A percentile compares a stretch with the other conserved stretches of the same genome.
These are phyloP conservation scores for Acanthamoeba rhysodes DNA, from an alignment of 208 protist genomes.

Conservation along the genomic window DNA sequence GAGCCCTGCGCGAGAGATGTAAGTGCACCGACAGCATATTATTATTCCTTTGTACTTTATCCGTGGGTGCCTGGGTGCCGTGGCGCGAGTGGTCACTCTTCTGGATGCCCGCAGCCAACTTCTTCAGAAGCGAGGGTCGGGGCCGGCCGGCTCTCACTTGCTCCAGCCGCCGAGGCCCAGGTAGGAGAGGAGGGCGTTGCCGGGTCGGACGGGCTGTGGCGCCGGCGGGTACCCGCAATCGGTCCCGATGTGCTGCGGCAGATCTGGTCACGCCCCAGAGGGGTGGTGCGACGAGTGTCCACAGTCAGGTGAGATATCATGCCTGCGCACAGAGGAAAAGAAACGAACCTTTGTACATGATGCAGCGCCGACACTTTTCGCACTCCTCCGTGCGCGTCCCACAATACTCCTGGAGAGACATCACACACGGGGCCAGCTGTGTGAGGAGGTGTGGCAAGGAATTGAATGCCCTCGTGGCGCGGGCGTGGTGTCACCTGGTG, in stretches of 20 bases:
- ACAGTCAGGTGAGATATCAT: too few species aligned
- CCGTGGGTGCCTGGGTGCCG: too few species aligned
- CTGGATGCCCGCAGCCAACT: too few species aligned
- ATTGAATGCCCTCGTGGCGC: background rate
- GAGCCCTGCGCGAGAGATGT: too few species aligned
- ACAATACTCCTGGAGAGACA: constrained; percentile 31
- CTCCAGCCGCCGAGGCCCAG: constrained; percentile 20
- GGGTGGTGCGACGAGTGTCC: background rate
- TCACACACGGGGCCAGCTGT: background rate
- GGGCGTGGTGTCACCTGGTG: background rate
- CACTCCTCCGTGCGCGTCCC: constrained; percentile 55
- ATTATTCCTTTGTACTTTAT: too few species aligned
- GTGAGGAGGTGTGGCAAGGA: background rate
- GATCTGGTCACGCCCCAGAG: background rate
- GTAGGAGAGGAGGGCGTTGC: background rate
- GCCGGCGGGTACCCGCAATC: constrained; percentile 13
- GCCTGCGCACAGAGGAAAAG: too few species aligned
- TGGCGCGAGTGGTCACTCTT: too few species aligned
- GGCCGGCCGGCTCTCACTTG: constrained; percentile 27
- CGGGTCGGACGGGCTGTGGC: background rate
- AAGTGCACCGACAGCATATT: too few species aligned
- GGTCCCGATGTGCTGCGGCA: constrained; percentile 14
- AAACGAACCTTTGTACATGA: constrained; percentile 70
- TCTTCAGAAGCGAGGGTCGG: too few species aligned
- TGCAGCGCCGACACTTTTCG: constrained; percentile 35